Evolutionary conservation across 2,329 filamentous ascomycete genomes (phyloP), one percentile per base, ranked within the genome.

Genomic region (Colletotrichum australisinense): DNA sequence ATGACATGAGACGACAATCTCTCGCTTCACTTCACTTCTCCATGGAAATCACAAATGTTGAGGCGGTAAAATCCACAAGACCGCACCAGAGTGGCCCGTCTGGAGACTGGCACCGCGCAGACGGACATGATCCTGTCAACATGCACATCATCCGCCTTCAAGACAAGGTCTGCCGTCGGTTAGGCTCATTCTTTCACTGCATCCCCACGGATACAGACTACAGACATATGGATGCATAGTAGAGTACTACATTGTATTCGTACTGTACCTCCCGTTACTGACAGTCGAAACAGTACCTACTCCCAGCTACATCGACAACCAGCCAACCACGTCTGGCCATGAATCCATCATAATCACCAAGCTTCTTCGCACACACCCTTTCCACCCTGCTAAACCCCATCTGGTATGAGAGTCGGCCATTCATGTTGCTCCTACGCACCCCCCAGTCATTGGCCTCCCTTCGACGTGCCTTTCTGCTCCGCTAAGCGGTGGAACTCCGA

Each of bases 401-500:
- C 38, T 16, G 38, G 38, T 56, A 49, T 24, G n/a, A 42, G 19
- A 55, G 26, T 46, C 56, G 46, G 55, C 63, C 63, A 72, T 38
- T 58, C 49, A 72, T 24, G n/a, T 14, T 49, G 30, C 26, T n/a
- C n/a, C 19, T 38, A 67, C 32, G 22, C 32, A 30, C 32, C 49
- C 60, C 62, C 56, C 49, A n/a, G 56, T 67, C 32, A 46, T 35
- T 56, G 56, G 63, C 19, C 63, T 66, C 64, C 57, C 57, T 68
- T 68, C 57, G 46, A 38, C 64, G 49, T 72, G 68, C 63, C 58
- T 35, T 35, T 58, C 42, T 24, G 69, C 66, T 52, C 66, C 53
- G 53, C 32, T 49, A 55, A 46, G 67, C 67, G 60, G 70, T 70
- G 70, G 70, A 73, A 70, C 66, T 60, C 70, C 70, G 70, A 73